Evolutionary conservation across 805 yeast genomes (phyloP), one percentile per base, ranked within the genome.

Genomic region (Ogataea paraovalis): DNA sequence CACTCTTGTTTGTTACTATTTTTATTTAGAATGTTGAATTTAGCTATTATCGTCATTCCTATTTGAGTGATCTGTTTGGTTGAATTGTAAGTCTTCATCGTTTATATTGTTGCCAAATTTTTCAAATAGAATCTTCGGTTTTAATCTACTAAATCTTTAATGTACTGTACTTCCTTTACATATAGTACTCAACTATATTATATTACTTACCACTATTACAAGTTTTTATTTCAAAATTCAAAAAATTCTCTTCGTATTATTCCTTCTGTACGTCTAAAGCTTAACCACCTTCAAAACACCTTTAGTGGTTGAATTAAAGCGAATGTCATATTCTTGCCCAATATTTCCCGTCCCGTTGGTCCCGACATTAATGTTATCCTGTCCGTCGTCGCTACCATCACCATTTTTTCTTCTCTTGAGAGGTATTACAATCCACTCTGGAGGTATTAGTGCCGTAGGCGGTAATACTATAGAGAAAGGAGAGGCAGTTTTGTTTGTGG

Each of bases 361-460:
- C 39, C n/a, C 33, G 21, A n/a, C n/a, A n/a, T n/a, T n/a, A n/a
- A n/a, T n/a, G n/a, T 12, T 18, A 41, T 21, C 19, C 14, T 5
- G n/a, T 38, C 20, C 32, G 8, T 7, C n/a, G 9, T 30, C 19
- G 13, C n/a, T 21, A 28, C 16, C 8, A 3, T 20, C 32, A 22
- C 12, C 8, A 38, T n/a, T 38, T 7, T 23, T 7, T 33, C 39
- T 28, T 40, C 52, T 44, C 6, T 36, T 39, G 32, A 59, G 44
- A 3, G 66, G 68, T 13, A 63, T 44, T 1, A 63, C 25, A 0
- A 58, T 52, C 68, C 69, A 65, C 22, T 60, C 69, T 14, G 63
- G 66, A 4, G 69, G 68, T n/a, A 62, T 50, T 13, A 54, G 19
- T n/a, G 62, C 48, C 39, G 56, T 56, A 14, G 45, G 41, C n/a